Percentiles rank a stretch among this genome's conserved stretches.
Evolutionary conservation across 179 eudicot species (phyloP).

Genomic region (Pouteria campechiana): DNA sequence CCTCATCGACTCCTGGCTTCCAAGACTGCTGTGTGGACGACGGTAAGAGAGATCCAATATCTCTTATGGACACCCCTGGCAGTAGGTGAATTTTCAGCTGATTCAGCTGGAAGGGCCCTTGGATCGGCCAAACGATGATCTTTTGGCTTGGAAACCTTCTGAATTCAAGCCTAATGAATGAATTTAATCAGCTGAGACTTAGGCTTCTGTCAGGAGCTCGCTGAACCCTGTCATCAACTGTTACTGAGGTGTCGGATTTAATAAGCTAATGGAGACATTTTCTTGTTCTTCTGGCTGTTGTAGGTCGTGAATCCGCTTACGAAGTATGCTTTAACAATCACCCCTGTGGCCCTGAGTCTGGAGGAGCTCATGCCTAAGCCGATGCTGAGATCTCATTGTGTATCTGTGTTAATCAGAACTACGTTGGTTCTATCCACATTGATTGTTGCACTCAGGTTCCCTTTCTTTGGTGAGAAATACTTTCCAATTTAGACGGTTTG

Average conservation of each 20-base stretch:
- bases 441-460: constrained; percentile 35
- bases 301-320: constrained; percentile 43
- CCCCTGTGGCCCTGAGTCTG: constrained; percentile 37
- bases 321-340: constrained; percentile 38
- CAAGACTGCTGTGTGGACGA: constrained; percentile 40
- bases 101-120: no score
- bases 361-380: constrained; percentile 48
- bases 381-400: constrained; percentile 6
- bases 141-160: no score
- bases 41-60: constrained; percentile 12
- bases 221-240: no score
- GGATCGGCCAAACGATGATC: background rate
- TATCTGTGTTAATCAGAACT: constrained; percentile 35
- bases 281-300: background rate
- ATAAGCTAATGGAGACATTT: background rate
- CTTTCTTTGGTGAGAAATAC: constrained; percentile 35
- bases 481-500: no score
- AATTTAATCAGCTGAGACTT: no score
- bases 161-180: no score
- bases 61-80: no score
- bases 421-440: constrained; percentile 27
- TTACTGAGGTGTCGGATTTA: no score
- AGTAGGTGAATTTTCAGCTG: no score
- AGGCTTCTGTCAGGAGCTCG: no score
- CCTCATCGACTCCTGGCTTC: constrained; percentile 24